phyloP scores from a whole-genome alignment of 192 early-diverging fungal genomes.

The Glomus cerebriforme region DNA sequence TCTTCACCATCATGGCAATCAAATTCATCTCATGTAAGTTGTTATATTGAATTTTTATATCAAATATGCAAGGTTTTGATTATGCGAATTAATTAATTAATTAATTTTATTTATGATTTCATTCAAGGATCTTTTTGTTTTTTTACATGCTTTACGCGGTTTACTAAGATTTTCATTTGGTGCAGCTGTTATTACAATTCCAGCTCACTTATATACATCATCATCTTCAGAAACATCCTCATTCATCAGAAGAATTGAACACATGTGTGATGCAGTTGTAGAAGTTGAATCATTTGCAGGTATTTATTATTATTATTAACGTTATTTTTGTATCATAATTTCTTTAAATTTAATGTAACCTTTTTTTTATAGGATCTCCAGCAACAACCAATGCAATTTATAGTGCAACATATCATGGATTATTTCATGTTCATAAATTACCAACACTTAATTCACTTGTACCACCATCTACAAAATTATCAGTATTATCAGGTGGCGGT shows the following conservation, averaged over 20 bases:
- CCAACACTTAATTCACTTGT: constrained; percentile 76
- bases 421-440: constrained; percentile 84
- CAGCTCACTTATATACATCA: constrained; percentile 69
- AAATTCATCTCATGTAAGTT: constrained; percentile 52
- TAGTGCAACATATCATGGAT: constrained; percentile 81
- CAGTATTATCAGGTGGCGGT: constrained; percentile 59
- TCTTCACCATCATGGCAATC: constrained; percentile 81
- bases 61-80: not conserved
- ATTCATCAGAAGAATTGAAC: constrained; percentile 71
- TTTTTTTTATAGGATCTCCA: constrained; percentile 46
- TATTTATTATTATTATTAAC: constrained; percentile 22
- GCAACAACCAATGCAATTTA: constrained; percentile 57
- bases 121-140: constrained; percentile 58
- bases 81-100: not conserved
- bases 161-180: constrained; percentile 78
- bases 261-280: constrained; percentile 82
- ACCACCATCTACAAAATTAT: constrained; percentile 68
- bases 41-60: not conserved
- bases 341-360: too few relatives aligned
- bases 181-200: constrained; percentile 78
- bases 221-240: constrained; percentile 32
- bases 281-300: constrained; percentile 95
- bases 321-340: not conserved
- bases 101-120: not conserved
- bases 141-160: constrained; percentile 74